Evolutionary conservation across 352 stramenopile genomes (phyloP), one percentile per base, ranked within the genome.

Genomic region (Globisporangium cederbergense): DNA sequence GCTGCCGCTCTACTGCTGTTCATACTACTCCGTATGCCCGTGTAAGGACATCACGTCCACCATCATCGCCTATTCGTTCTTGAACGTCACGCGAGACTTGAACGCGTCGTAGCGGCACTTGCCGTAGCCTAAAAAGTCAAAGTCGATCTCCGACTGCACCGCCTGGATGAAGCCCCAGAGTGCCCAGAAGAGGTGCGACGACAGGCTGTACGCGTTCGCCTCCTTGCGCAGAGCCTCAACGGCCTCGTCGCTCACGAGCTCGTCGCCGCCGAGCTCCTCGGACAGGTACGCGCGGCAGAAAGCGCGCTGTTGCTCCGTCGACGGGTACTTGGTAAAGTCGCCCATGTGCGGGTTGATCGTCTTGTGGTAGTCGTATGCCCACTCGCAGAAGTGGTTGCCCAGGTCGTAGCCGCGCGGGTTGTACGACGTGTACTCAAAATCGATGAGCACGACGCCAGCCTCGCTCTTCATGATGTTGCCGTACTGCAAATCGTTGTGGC

Each of bases 381-480:
- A 95, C 66, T 93, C 86, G 60, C 83, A 97, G 68, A 98, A 98
- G 76, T 98, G 91, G 73, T 98, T 98, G 22, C 86, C 92, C 36
- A 98, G 30, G 62, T 98, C 93, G 64, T 93, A 98, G 0, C 88
- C 93, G 4, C 90, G 82, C 51, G 79, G 85, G 72, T 97, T 98
- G 73, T 96, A 97, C 52, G 80, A 90, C 56, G 84, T 95, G 78
- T 98, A 98, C 80, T 98, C 93, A 80, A 96, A 98, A 69, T 98
- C 92, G 59, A 98, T 97, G 30, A 98, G 72, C 65, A 93, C 79
- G 34, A 97, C 83, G 56, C 73, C 76, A 1, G 63, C 54, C 16
- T 90, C 78, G 25, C 75, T 88, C 36, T 76, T 78, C 77, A 98
- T 93, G 56, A 98, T 89, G 77, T 98, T 98, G 58, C 92, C 93